Evolutionary conservation across 2,329 filamentous ascomycete genomes (phyloP).

Genomic region (Cladosporium sp.): DNA sequence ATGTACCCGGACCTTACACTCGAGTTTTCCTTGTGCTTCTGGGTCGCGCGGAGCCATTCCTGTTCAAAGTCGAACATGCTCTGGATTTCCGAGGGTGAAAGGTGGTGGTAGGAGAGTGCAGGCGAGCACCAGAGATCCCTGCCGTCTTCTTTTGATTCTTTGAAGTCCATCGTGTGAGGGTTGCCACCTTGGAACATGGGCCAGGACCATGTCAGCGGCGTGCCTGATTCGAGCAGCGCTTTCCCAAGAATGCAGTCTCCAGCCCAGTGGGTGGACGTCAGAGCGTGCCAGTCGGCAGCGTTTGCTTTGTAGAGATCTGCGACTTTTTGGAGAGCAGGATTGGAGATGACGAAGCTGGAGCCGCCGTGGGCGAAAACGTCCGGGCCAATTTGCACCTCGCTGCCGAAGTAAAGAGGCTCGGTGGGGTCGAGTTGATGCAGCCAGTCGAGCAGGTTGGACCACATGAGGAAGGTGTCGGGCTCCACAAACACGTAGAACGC

Average conservation of each 20-base stretch:
- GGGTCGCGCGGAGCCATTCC: conserved; percentile 19
- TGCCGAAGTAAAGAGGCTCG: conserved; percentile 56
- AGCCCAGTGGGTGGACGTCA: conserved; percentile 28
- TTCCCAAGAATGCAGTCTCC: conserved; percentile 30
- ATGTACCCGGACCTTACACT: background rate
- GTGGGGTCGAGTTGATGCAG: conserved; percentile 52
- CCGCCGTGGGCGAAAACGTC: conserved; percentile 57
- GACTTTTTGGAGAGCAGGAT: conserved; percentile 50
- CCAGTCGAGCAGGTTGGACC: conserved; percentile 57
- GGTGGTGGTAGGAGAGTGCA: conserved; percentile 29
- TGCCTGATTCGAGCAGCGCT: conserved; percentile 24
- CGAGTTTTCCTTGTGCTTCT: background rate
- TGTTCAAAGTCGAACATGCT: conserved; percentile 29
- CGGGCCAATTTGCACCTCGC: conserved; percentile 54
- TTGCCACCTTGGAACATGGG: conserved; percentile 31
- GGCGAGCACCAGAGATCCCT: conserved; percentile 29
- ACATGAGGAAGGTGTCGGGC: conserved; percentile 60
- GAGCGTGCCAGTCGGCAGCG: conserved; percentile 41
- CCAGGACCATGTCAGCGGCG: conserved; percentile 27
- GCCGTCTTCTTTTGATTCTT: conserved; percentile 18
- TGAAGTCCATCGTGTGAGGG: conserved; percentile 33
- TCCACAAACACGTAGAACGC: conserved; percentile 64
- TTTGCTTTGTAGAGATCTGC: conserved; percentile 46
- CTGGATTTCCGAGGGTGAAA: conserved; percentile 25
- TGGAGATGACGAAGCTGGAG: conserved; percentile 56